Evolutionary conservation across 2,329 filamentous ascomycete species (phyloP).

Genomic region (Onygenales sp.): DNA sequence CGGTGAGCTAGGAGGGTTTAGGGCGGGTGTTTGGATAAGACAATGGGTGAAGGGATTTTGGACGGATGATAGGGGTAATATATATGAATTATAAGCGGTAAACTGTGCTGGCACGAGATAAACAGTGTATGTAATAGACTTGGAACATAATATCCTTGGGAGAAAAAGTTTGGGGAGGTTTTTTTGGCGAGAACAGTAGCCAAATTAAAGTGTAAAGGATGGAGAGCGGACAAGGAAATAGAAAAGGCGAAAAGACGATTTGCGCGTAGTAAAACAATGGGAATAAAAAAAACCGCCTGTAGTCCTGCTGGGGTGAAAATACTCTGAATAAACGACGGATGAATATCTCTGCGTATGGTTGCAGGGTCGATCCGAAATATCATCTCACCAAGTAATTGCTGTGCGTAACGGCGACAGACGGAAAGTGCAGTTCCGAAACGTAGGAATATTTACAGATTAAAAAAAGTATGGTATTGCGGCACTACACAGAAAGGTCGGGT

Average conservation of each 20-base stretch:
- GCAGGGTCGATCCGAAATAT: too few relatives aligned
- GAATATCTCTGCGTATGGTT: too few relatives aligned
- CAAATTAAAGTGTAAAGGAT: not conserved
- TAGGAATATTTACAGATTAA: slow-evolving; percentile 16
- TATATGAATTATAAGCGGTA: too few relatives aligned
- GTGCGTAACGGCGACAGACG: not conserved
- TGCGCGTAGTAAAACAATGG: not conserved
- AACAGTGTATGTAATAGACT: too few relatives aligned
- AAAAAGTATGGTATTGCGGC: slow-evolving; percentile 41
- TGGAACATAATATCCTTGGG: too few relatives aligned
- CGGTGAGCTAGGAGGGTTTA: too few relatives aligned
- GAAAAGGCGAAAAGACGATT: not conserved
- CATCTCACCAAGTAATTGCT: not conserved
- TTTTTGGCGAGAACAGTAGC: too few relatives aligned
- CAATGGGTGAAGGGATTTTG: too few relatives aligned
- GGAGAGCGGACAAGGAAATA: not conserved
- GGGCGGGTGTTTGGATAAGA: too few relatives aligned
- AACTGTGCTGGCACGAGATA: too few relatives aligned
- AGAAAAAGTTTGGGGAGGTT: too few relatives aligned
- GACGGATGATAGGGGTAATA: too few relatives aligned
- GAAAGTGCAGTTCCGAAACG: not conserved
- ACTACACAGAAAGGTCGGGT: slow-evolving; percentile 17
- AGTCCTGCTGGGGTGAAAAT: not conserved
- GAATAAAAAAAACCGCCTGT: not conserved
- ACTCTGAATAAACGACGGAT: not conserved